Conservation (phyloP, 1,139 yeast genomes). For the Zygotorulaspora mrakii region DNA sequence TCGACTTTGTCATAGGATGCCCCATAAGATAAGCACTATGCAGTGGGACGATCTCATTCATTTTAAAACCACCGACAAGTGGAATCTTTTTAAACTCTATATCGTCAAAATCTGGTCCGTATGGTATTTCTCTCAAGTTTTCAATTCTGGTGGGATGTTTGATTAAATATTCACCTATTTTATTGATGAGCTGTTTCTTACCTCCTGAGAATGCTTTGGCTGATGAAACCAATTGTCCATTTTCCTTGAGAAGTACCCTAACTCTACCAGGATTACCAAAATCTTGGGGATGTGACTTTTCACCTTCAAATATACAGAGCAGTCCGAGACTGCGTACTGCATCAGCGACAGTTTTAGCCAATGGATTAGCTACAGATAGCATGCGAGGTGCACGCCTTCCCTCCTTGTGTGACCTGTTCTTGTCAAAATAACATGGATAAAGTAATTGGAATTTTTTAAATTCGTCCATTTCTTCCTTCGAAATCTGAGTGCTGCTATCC, state of each 20-base stretch:
- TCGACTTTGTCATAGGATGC: conserved; percentile 75
- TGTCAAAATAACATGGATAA: conserved; percentile 92
- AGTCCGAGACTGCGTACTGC: conserved; percentile 43
- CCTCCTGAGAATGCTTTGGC: conserved; percentile 43
- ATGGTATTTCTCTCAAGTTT: conserved; percentile 58
- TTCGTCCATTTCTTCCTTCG: conserved; percentile 44
- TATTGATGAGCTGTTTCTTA: conserved; percentile 64
- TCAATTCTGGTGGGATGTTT: conserved; percentile 67
- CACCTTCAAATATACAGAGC: conserved; percentile 59
- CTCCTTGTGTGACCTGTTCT: conserved; percentile 64
- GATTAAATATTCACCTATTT: conserved; percentile 59
- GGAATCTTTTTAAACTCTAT: conserved; percentile 66
- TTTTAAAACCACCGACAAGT: conserved; percentile 73
- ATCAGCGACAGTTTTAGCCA: conserved; percentile 77
- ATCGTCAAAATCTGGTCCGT: conserved; percentile 44
- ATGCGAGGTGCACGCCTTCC: conserved; percentile 76
- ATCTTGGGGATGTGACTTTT: conserved; percentile 92
- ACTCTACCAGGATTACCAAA: conserved; percentile 97
- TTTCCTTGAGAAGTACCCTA: conserved; percentile 59
- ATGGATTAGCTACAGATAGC: conserved; percentile 77
- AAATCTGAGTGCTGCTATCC: conserved; percentile 29
- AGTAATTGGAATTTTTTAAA: conserved; percentile 66
- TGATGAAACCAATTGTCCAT: conserved; percentile 39
- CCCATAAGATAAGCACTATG: conserved; percentile 76
- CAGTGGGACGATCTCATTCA: conserved; percentile 83